Evolutionary conservation across 1,139 yeast species (phyloP).

Genomic region (Suhomyces chickasaworum): DNA sequence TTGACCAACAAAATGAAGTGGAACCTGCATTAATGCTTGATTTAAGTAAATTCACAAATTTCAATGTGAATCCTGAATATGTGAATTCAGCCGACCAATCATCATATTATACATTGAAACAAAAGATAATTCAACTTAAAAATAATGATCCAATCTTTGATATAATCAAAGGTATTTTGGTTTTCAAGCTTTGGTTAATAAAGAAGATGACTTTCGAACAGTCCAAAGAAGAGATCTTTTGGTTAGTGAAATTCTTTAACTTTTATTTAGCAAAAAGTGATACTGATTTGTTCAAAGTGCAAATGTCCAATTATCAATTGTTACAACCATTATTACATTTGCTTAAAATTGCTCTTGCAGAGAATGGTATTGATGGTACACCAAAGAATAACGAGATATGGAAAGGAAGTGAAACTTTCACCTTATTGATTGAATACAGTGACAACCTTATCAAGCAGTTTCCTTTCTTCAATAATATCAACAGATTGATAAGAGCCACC

Average conservation of each 20-base stretch:
- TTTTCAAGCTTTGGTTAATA: slow-evolving; percentile 37
- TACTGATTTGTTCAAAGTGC: slow-evolving; percentile 32
- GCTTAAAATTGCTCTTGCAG: slow-evolving; percentile 28
- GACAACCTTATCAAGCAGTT: slow-evolving; percentile 31
- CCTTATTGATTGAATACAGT: slow-evolving; percentile 23
- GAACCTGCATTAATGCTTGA: slow-evolving; percentile 12
- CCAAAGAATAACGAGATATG: neutral
- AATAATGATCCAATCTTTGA: slow-evolving; percentile 20
- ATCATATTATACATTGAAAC: slow-evolving; percentile 7
- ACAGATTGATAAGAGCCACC: slow-evolving; percentile 32
- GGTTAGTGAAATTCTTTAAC: slow-evolving; percentile 27
- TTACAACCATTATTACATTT: slow-evolving; percentile 40
- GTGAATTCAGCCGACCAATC: neutral
- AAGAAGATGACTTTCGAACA: slow-evolving; percentile 25
- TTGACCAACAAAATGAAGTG: slow-evolving; percentile 21
- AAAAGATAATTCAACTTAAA: slow-evolving; percentile 7
- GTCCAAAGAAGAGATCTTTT: slow-evolving; percentile 27
- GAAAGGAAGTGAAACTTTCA: neutral
- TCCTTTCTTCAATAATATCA: slow-evolving; percentile 34
- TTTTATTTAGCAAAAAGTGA: slow-evolving; percentile 23
- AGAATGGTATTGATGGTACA: slow-evolving; percentile 10
- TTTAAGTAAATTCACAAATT: slow-evolving; percentile 19
- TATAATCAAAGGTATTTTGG: slow-evolving; percentile 26
- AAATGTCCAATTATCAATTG: slow-evolving; percentile 38
- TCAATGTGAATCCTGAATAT: slow-evolving; percentile 16